Evolutionary conservation across 306 rosid genomes (phyloP).

Genomic region (Abrus precatorius): DNA sequence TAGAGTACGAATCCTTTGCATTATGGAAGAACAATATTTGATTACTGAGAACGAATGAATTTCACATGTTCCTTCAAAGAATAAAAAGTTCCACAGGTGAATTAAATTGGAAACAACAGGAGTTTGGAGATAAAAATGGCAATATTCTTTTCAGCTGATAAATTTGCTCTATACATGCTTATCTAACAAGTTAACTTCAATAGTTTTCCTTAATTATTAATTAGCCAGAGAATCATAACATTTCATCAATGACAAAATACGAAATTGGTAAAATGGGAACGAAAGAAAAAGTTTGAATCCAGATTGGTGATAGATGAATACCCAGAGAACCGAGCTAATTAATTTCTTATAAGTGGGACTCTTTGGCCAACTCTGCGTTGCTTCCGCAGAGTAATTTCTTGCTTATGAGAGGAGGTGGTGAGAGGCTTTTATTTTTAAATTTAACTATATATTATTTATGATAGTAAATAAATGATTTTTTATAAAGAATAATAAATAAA

Average conservation of each 20-base stretch:
- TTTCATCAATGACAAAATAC: not conserved
- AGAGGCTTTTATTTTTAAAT: too few species aligned
- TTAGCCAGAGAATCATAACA: not conserved
- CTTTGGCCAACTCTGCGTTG: not conserved
- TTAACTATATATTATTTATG: too few species aligned
- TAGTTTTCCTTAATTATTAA: not conserved
- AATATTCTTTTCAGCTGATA: not conserved
- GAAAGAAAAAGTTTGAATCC: not conserved
- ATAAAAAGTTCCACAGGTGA: not conserved
- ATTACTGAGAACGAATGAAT: too few species aligned
- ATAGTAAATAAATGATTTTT: too few species aligned
- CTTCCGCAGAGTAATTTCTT: not conserved
- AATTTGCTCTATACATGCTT: not conserved
- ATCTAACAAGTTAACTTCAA: not conserved
- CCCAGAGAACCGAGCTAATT: not conserved
- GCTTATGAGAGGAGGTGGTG: not conserved
- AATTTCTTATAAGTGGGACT: not conserved
- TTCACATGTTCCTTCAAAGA: not conserved
- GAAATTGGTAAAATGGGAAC: not conserved
- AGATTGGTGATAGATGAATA: not conserved
- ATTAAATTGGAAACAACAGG: not conserved
- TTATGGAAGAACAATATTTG: too few species aligned
- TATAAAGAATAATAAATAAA: too few species aligned
- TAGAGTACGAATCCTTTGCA: too few species aligned
- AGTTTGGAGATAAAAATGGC: not conserved